Evolutionary conservation across 345 rosid genomes (phyloP).

Genomic region (Populus euphratica): DNA sequence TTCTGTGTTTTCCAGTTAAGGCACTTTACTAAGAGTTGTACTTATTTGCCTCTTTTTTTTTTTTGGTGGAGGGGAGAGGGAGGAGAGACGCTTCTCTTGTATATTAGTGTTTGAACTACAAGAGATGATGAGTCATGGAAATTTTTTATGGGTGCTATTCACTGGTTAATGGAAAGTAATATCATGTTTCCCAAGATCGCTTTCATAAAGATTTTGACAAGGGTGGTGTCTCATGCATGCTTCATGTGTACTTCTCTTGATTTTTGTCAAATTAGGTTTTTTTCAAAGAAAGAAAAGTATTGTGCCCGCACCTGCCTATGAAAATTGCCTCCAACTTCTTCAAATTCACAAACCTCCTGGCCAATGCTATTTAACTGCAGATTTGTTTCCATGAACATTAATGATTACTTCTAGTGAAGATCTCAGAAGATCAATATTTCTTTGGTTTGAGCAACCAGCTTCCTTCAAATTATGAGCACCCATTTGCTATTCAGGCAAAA

Average conservation of each 20-base stretch:
- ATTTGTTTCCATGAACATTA: neutral
- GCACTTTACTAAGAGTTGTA: neutral
- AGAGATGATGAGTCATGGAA: too few species aligned
- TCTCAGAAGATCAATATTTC: neutral
- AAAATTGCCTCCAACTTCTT: neutral
- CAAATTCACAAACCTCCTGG: neutral
- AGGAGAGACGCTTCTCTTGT: neutral
- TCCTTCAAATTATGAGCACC: neutral
- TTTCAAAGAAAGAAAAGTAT: neutral
- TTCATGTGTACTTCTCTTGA: neutral
- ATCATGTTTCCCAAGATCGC: neutral
- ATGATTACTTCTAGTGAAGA: neutral
- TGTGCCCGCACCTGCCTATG: too few species aligned
- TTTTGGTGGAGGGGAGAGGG: too few species aligned
- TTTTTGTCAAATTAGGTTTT: neutral
- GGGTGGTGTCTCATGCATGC: neutral
- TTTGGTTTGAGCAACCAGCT: neutral
- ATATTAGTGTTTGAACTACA: neutral
- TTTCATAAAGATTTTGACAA: neutral
- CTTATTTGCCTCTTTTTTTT: neutral
- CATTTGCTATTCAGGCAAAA: neutral
- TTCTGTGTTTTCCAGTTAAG: constrained; percentile 3
- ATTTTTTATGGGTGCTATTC: neutral
- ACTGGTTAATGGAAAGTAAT: neutral
- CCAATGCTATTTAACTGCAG: neutral